Percentiles rank a stretch among this genome's conserved stretches.
These are phyloP conservation scores for Ophiocordyceps sinensis DNA, from an alignment of 2,329 filamentous ascomycete genomes.

Conservation along the genomic window DNA sequence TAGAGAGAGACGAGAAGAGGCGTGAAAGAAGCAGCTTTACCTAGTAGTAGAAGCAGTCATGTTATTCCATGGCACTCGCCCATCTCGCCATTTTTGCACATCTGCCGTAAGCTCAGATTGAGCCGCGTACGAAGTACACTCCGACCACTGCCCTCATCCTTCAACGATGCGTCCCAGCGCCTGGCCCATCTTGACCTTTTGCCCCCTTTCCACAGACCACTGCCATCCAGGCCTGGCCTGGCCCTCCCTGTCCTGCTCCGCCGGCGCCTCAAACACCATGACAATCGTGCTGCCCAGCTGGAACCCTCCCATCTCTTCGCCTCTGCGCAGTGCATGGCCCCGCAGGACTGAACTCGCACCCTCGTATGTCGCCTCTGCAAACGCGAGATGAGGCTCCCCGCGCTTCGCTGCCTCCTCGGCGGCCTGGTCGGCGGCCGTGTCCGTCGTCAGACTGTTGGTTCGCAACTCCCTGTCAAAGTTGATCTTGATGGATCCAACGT, in stretches of 20 bases:
- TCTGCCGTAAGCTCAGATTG: too few relatives aligned
- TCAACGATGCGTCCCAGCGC: conserved; percentile 63
- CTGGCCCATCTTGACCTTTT: conserved; percentile 80
- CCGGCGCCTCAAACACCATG: conserved; percentile 85
- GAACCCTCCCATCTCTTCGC: conserved; percentile 98
- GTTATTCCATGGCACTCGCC: too few relatives aligned
- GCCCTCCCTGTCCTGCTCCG: conserved; percentile 37
- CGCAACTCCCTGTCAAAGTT: conserved; percentile 93
- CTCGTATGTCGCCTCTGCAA: conserved; percentile 79
- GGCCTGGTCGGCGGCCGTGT: conserved; percentile 78
- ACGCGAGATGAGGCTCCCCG: conserved; percentile 79
- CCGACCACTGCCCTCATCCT: conserved; percentile 7
- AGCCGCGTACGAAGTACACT: neutral
- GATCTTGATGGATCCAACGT: conserved; percentile 90
- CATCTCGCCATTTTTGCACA: too few relatives aligned
- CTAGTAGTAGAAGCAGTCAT: too few relatives aligned
- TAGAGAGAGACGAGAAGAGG: too few relatives aligned
- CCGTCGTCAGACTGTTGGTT: conserved; percentile 82
- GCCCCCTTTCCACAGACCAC: conserved; percentile 79
- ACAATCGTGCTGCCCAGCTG: conserved; percentile 91
- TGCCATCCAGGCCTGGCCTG: conserved; percentile 56
- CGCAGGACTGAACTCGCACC: conserved; percentile 62
- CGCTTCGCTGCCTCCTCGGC: conserved; percentile 62
- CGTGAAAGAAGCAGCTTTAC: too few relatives aligned
- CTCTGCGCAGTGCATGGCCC: conserved; percentile 70